Evolutionary conservation across 176 grass and related monocot species (phyloP), one percentile per base, ranked within the genome.

Genomic region (Eleusine indica): DNA sequence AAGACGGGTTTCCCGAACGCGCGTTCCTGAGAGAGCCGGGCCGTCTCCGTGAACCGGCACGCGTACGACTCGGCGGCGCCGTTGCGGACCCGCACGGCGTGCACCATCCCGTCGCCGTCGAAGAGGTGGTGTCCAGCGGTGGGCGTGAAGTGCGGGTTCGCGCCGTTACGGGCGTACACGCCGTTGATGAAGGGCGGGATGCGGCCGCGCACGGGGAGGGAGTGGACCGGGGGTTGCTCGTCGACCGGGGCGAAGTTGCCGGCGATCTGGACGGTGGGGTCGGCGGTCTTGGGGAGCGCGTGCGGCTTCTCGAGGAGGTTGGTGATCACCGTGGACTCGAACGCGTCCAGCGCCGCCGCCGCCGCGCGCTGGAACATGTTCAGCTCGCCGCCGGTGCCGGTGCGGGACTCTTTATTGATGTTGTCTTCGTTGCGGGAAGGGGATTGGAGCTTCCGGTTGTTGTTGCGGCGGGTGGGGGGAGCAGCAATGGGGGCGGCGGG

Each of bases 41-140:
- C 80, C 0, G 94, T 97, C 86, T 97, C 87, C 2, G 94, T 97
- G 79, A 87, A 94, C 3, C 94, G 94, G 77, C 92, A 97, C 3
- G 94, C 88, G 75, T 97, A 97, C 2, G 89, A 74, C 71, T 90
- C 84, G 63, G 92, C 94, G 43, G 38, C 71, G 13, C 90, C 92
- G 86, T 92, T 90, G 10, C 82, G 43, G 62, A 97, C 79, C 49
- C 57, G 75, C 1, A 97, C 78, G 22, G 92, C 94, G 85, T 97
- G 94, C 13, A 97, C 90, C 94, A 97, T 97, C 44, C 94, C 94
- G 77, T 97, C 94, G 65, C 92, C 94, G 82, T 97, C 94, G 90
- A 97, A 97, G 19, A 97, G 87, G 86, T 97, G 94, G 83, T 97
- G 94, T 0, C 94, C 94, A 0, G 92, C 91, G 0, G 32, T 44